Evolutionary conservation across 345 rosid genomes (phyloP).

Genomic region (Orychophragmus violaceus): DNA sequence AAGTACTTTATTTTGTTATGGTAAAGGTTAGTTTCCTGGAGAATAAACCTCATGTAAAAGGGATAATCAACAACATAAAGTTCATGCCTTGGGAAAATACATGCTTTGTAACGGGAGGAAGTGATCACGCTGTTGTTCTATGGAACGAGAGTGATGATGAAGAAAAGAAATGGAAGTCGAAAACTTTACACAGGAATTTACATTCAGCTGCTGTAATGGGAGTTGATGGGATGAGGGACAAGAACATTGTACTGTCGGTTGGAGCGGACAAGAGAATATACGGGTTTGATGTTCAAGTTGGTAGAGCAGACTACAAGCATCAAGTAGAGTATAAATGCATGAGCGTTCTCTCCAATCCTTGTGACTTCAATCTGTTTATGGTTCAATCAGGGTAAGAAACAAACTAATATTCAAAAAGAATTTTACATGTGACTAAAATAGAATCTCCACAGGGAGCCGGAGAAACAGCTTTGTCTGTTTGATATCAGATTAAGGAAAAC

Average conservation of each 20-base stretch:
- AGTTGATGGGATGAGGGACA: slow-evolving; percentile 79
- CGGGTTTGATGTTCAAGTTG: slow-evolving; percentile 66
- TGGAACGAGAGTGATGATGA: slow-evolving; percentile 64
- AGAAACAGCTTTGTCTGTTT: slow-evolving; percentile 71
- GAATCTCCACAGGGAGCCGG: slow-evolving; percentile 46
- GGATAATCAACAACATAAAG: slow-evolving; percentile 66
- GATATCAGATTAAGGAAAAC: slow-evolving; percentile 76
- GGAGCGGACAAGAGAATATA: slow-evolving; percentile 82
- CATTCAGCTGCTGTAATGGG: slow-evolving; percentile 98
- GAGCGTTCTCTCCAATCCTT: slow-evolving; percentile 88
- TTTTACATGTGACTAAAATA: background rate
- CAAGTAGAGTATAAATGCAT: slow-evolving; percentile 89
- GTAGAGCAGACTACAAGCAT: slow-evolving; percentile 70
- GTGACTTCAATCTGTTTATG: slow-evolving; percentile 92
- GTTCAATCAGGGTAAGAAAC: slow-evolving; percentile 85
- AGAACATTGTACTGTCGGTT: slow-evolving; percentile 66
- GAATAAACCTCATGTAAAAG: slow-evolving; percentile 79
- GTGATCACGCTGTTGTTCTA: slow-evolving; percentile 78
- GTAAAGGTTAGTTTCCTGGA: slow-evolving; percentile 60
- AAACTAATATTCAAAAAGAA: background rate
- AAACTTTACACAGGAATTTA: slow-evolving; percentile 56
- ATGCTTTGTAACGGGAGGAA: slow-evolving; percentile 79
- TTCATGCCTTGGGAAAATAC: slow-evolving; percentile 80
- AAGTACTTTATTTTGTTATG: slow-evolving; percentile 20
- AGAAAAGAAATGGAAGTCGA: slow-evolving; percentile 70